Percentiles rank a stretch among this genome's conserved stretches.
Evolutionary conservation across 139 green algal species (phyloP).

Genomic region (Coelastrella sp.): DNA sequence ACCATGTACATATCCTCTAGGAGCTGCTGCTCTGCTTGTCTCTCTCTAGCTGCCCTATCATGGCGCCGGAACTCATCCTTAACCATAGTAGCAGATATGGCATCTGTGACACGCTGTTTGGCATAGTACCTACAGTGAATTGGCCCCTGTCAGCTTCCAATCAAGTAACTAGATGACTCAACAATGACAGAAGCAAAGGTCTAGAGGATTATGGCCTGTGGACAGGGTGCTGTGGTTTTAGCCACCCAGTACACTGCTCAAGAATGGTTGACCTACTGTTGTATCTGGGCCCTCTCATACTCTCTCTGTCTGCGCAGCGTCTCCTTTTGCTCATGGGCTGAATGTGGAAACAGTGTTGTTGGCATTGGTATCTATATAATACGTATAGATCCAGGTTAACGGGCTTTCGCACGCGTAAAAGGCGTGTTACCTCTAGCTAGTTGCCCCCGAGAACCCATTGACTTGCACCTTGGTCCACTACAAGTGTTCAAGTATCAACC

Average conservation of each 20-base stretch:
- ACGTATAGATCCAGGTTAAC: no score
- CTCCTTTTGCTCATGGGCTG: conserved; percentile 67
- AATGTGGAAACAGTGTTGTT: not conserved
- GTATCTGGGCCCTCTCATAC: conserved; percentile 51
- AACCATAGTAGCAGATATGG: conserved; percentile 45
- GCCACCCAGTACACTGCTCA: not conserved
- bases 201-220: no score
- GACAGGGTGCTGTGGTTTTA: not conserved
- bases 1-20: conserved; percentile 64
- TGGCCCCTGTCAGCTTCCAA: not conserved
- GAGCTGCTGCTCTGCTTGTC: conserved; percentile 59
- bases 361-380: no score
- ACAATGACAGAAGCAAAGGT: no score
- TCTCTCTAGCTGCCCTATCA: conserved; percentile 60
- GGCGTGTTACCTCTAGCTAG: not conserved
- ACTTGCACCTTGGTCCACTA: no score
- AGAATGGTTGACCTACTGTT: conserved; percentile 50
- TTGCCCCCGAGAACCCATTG: conserved; percentile 22
- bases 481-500: no score
- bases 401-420: not conserved
- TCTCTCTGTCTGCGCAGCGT: conserved; percentile 54
- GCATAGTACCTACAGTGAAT: conserved; percentile 63
- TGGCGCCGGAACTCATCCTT: conserved; percentile 68
- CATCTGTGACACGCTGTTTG: conserved; percentile 58
- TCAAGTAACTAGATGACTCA: no score